Evolutionary conservation across 164 flowering plant genomes (phyloP).

Genomic region (Kalanchoe fedtschenkoi): DNA sequence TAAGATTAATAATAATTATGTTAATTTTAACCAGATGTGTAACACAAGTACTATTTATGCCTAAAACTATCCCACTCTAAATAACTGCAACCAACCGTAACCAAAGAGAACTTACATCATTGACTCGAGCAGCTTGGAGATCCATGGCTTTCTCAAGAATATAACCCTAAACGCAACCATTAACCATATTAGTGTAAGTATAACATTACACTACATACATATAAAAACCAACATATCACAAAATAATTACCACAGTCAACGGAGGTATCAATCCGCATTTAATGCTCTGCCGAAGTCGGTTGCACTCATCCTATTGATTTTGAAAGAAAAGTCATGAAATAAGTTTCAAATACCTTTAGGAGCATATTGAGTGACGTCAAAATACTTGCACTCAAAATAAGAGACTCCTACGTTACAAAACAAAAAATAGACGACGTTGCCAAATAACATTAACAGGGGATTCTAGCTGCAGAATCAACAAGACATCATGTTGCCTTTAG

Average conservation of each 20-base stretch:
- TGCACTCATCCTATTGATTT: slow-evolving; percentile 77
- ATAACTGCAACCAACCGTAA: neutral
- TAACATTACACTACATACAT: neutral
- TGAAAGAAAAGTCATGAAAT: slow-evolving; percentile 6
- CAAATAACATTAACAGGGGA: neutral
- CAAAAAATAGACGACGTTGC: neutral
- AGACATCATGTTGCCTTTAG: neutral
- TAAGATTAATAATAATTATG: no score
- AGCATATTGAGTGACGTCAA: neutral
- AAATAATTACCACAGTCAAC: slow-evolving; percentile 68
- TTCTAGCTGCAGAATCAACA: neutral
- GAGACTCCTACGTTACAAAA: neutral
- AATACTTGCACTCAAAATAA: neutral
- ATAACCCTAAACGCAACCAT: slow-evolving; percentile 58
- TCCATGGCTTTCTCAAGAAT: slow-evolving; percentile 74
- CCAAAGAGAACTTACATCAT: slow-evolving; percentile 58
- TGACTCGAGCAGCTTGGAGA: slow-evolving; percentile 70
- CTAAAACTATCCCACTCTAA: neutral
- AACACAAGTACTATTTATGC: neutral
- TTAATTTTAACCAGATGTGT: no score
- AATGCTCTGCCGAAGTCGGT: slow-evolving; percentile 85
- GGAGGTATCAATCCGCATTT: slow-evolving; percentile 84
- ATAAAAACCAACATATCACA: neutral
- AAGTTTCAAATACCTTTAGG: slow-evolving; percentile 2
- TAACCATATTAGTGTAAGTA: neutral